A percentile compares a stretch with the other conserved stretches of the same genome.
Evolutionary conservation across 805 yeast species (phyloP).

Genomic region (Zygoascus bituminiphila): DNA sequence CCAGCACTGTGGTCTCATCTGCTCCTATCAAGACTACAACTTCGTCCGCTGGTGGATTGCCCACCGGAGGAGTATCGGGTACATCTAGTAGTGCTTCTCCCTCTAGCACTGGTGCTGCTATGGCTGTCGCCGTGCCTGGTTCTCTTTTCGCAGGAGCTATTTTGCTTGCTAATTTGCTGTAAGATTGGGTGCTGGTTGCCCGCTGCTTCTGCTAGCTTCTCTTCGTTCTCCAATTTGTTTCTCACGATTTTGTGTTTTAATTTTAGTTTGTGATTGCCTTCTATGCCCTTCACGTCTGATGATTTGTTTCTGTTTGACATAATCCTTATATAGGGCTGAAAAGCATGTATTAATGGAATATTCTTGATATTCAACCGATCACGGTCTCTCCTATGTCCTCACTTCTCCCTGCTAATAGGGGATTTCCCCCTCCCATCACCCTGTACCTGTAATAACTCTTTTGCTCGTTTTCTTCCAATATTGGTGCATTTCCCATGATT

Average conservation of each 20-base stretch:
- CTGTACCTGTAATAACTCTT: too few relatives aligned
- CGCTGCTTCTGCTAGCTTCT: not conserved
- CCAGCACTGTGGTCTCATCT: constrained; percentile 5
- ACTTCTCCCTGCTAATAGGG: too few relatives aligned
- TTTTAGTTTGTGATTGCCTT: not conserved
- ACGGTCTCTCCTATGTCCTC: too few relatives aligned
- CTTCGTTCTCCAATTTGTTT: not conserved
- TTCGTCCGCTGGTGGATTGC: not conserved
- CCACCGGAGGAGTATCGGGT: not conserved
- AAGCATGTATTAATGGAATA: not conserved
- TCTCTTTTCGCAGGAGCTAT: constrained; percentile 8
- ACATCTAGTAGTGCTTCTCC: constrained; percentile 5
- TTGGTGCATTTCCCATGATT: too few relatives aligned
- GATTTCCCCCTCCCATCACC: too few relatives aligned
- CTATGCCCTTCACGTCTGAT: not conserved
- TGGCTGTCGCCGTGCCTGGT: constrained; percentile 5
- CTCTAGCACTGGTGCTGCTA: constrained; percentile 7
- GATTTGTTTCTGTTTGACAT: not conserved
- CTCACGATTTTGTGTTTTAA: constrained; percentile 1
- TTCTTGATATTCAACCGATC: too few relatives aligned
- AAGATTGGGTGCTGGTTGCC: not conserved
- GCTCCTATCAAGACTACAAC: constrained; percentile 6
- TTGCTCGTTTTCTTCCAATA: too few relatives aligned
- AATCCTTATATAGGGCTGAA: not conserved
- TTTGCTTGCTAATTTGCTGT: constrained; percentile 5